Base-by-base conservation (phyloP, 208 protist genomes). In the Leishmania braziliensis region DNA sequence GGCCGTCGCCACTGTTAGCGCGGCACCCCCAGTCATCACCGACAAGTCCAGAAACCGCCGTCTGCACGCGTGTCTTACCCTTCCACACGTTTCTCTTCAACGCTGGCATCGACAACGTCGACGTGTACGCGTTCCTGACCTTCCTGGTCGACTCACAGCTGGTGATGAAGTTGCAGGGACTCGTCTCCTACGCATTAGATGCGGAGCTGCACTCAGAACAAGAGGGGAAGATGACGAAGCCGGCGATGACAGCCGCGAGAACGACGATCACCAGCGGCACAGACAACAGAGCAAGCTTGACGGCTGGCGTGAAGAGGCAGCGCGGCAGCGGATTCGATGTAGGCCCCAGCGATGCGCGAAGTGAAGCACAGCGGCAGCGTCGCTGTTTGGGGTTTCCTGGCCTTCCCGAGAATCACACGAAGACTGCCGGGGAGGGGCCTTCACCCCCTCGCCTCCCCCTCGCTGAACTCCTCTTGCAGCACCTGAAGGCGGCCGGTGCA, bases 21-120 rank as follows among this genome's bases (percentile, higher is more conserved):
- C 56, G 23, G 14, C 60, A 14, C n/a, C 60, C 60, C 60, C 60
- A 66, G 60, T n/a, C 60, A 66, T 66, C 60, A n/a, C 16, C 60
- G 60, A 36, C 29, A 12, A 36, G 10, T 50, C 23, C 0, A 14
- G 10, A 36, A 53, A 20, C 68, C 43, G 26, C 68, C 43, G 26
- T 12, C 5, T 43, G 33, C 71, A 39, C 33, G 68, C 48, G n/a
- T 8, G 80, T 88, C 65, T 46, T 86, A 51, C 80, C 88, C 65
- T 86, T 94, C 78, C 81, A 81, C n/a, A 36, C 58, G 5, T 93
- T 96, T 80, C 66, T 94, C 58, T 98, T 98, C 82, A 88, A 92
- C 33, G 88, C 93, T 0, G 90, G 78, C 65, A 83, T 98, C 33
- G 95, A 95, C 69, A 85, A 80, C 70, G 86, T 98, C 16, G 91